phyloP scores from a whole-genome alignment of 2,329 filamentous ascomycete species.

The Lasiodiplodia theobromae region DNA sequence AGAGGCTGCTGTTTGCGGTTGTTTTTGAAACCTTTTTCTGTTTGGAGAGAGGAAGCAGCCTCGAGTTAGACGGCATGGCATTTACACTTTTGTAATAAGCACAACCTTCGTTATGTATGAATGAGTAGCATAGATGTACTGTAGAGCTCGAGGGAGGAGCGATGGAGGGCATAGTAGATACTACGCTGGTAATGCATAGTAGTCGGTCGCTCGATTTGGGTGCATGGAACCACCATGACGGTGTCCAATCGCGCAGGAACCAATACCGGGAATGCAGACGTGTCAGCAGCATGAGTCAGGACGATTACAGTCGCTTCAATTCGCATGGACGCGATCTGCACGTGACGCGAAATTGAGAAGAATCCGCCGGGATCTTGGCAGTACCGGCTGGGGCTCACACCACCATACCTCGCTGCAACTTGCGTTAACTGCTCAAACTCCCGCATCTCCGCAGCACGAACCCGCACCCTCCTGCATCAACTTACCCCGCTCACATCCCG shows the following conservation, averaged over 20 bases:
- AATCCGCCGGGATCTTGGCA: slow-evolving; percentile 19
- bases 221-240: slow-evolving; percentile 10
- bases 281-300: slow-evolving; percentile 28
- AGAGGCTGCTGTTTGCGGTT: slow-evolving; percentile 5
- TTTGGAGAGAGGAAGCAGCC: slow-evolving; percentile 9
- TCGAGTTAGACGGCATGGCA: slow-evolving; percentile 18
- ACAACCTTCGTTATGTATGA: slow-evolving; percentile 28
- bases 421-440: slow-evolving; percentile 27
- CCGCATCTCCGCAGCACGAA: slow-evolving; percentile 37
- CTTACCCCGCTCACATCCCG: slow-evolving; percentile 30
- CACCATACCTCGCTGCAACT: slow-evolving; percentile 27
- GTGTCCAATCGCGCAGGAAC: slow-evolving; percentile 18
- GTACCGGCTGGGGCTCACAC: slow-evolving; percentile 21
- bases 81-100: slow-evolving; percentile 27
- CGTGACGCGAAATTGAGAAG: slow-evolving; percentile 26
- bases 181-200: slow-evolving; percentile 21
- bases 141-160: not conserved
- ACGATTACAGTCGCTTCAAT: slow-evolving; percentile 11
- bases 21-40: not conserved
- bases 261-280: slow-evolving; percentile 13
- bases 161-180: not conserved
- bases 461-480: slow-evolving; percentile 32
- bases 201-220: slow-evolving; percentile 7
- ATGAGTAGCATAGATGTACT: slow-evolving; percentile 28
- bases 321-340: slow-evolving; percentile 1